Evolutionary conservation across 208 protist genomes (phyloP).

Genomic region (Acanthamoeba triangularis): DNA sequence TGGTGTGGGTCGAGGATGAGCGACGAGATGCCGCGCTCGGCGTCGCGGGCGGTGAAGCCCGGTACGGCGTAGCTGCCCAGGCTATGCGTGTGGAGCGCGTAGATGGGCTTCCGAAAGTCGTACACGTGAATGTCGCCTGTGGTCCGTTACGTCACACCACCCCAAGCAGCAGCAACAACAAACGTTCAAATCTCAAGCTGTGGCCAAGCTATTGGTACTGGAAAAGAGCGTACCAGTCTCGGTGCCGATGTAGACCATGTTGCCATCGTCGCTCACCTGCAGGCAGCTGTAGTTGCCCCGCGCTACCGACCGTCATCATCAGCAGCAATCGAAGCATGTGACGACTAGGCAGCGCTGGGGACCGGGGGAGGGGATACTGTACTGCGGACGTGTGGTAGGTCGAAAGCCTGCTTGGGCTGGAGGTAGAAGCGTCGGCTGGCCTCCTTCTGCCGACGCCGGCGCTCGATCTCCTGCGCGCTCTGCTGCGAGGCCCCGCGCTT

Average conservation of each 20-base stretch:
- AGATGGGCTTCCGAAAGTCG: conserved; percentile 6
- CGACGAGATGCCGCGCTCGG: conserved; percentile 15
- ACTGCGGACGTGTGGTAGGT: not conserved
- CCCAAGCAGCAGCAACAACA: not conserved
- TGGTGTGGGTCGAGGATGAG: not conserved
- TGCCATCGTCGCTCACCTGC: not conserved
- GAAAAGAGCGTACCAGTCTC: not conserved
- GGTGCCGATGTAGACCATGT: conserved; percentile 6
- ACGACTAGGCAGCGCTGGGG: not conserved
- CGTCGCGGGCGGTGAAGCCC: not conserved
- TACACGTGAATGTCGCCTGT: not conserved
- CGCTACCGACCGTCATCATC: not conserved
- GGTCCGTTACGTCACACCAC: not conserved
- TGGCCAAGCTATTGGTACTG: not conserved
- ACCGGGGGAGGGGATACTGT: not conserved
- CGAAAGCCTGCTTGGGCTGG: not conserved
- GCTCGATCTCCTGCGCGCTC: conserved; percentile 17
- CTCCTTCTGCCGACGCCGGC: not conserved
- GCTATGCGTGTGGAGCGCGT: not conserved
- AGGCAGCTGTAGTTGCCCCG: conserved; percentile 4
- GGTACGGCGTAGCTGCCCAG: not conserved
- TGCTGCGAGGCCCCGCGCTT: not conserved
- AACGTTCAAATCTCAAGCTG: too few species aligned
- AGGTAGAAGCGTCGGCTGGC: not conserved
- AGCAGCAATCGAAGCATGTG: not conserved